Evolutionary conservation across 192 early-diverging fungal species (phyloP).

Genomic region (Umbelopsis vinacea): DNA sequence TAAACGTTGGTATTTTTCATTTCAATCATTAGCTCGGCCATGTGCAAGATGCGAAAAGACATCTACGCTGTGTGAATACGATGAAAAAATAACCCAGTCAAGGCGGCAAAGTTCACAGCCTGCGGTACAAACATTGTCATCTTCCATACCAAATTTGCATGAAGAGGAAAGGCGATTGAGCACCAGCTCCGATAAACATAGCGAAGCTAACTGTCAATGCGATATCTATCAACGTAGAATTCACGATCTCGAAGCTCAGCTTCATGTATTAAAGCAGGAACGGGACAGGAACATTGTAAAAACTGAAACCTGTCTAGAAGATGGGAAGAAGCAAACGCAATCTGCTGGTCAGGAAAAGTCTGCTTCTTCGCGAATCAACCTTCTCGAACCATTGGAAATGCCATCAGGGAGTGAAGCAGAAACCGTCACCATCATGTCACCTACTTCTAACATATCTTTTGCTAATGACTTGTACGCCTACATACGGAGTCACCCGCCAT

Average conservation of each 20-base stretch:
- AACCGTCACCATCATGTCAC: not conserved
- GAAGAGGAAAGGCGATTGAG: not conserved
- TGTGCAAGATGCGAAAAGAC: slow-evolving; percentile 14
- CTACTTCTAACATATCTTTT: slow-evolving; percentile 12
- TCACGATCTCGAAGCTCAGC: slow-evolving; percentile 11
- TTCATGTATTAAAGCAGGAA: not conserved
- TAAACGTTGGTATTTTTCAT: not conserved
- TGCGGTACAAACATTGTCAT: not conserved
- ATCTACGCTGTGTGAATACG: not conserved
- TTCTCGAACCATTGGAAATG: not conserved
- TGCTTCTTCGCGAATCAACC: not conserved
- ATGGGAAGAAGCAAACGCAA: slow-evolving; percentile 18
- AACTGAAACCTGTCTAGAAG: not conserved
- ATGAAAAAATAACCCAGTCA: not conserved
- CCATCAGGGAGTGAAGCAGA: not conserved
- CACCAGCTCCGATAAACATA: slow-evolving; percentile 13
- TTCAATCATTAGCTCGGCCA: slow-evolving; percentile 4
- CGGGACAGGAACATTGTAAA: slow-evolving; percentile 1
- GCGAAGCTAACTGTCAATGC: not conserved
- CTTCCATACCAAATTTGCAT: not conserved
- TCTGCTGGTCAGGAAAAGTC: slow-evolving; percentile 24
- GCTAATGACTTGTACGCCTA: slow-evolving; percentile 18
- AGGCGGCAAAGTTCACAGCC: slow-evolving; percentile 16
- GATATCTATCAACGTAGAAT: slow-evolving; percentile 5
- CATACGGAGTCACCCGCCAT: slow-evolving; percentile 16